Conservation (phyloP, 257 asterid species). For the Linderniella brevidens region DNA sequence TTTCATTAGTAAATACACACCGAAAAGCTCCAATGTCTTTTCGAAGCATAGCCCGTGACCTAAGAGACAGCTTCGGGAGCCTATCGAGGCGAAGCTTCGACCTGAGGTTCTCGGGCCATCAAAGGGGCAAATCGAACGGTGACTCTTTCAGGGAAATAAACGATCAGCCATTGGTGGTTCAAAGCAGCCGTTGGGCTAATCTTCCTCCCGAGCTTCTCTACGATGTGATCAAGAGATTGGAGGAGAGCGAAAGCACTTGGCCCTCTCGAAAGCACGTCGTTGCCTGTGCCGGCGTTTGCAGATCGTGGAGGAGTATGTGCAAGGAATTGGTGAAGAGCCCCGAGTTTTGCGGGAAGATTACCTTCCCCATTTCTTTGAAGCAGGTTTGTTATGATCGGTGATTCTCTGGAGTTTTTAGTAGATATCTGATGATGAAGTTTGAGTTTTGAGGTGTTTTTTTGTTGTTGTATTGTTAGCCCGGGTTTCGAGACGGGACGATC, state of each 20-base stretch:
- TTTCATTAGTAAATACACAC: no score
- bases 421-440: no score
- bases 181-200: slow-evolving; percentile 76
- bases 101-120: slow-evolving; percentile 52
- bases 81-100: slow-evolving; percentile 70
- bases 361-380: slow-evolving; percentile 83
- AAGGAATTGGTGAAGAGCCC: slow-evolving; percentile 70
- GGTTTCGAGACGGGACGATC: slow-evolving; percentile 77
- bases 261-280: slow-evolving; percentile 81
- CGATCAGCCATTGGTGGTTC: slow-evolving; percentile 49
- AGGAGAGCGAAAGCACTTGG: slow-evolving; percentile 90
- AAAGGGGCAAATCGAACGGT: slow-evolving; percentile 58
- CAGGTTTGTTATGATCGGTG: slow-evolving; percentile 59
- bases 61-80: slow-evolving; percentile 81
- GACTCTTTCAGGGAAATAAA: slow-evolving; percentile 37
- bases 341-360: slow-evolving; percentile 66
- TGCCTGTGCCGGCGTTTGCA: slow-evolving; percentile 81
- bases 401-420: no score
- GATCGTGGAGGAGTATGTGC: slow-evolving; percentile 87
- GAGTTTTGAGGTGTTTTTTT: no score
- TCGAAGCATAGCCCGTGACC: slow-evolving; percentile 80
- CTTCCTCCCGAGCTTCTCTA: slow-evolving; percentile 83
- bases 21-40: slow-evolving; percentile 44
- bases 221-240: slow-evolving; percentile 74
- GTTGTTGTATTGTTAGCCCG: slow-evolving; percentile 16